These are phyloP conservation scores for Spizellomyces punctatus DNA, from an alignment of 192 early-diverging fungal genomes.

Conservation along the genomic window DNA sequence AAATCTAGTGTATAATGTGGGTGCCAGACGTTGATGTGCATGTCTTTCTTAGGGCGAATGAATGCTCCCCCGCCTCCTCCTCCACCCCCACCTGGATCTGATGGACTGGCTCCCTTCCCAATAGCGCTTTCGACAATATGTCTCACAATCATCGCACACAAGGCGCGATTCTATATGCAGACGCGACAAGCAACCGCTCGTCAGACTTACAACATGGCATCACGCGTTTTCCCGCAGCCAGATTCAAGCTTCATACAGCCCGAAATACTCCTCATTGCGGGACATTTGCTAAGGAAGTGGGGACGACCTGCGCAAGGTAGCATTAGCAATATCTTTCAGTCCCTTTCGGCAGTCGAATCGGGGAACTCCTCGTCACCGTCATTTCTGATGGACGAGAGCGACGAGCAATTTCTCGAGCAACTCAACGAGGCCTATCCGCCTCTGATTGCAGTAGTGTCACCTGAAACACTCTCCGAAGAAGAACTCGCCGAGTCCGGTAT, in stretches of 20 bases:
- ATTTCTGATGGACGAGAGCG: slow-evolving; percentile 7
- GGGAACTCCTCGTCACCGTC: background rate
- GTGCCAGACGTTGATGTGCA: too few species aligned
- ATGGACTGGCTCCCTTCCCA: background rate
- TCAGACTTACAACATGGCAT: background rate
- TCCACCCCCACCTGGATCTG: background rate
- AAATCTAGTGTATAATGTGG: too few species aligned
- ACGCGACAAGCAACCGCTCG: background rate
- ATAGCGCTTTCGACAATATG: background rate
- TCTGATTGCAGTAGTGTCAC: background rate
- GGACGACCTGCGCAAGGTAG: background rate
- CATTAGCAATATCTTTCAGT: background rate
- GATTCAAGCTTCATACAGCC: background rate
- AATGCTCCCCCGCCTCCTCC: background rate
- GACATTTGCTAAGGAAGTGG: background rate
- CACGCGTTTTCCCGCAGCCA: background rate
- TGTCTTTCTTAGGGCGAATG: too few species aligned
- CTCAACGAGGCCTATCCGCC: slow-evolving; percentile 14
- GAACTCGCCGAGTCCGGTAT: background rate
- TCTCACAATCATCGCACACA: background rate
- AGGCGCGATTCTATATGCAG: background rate
- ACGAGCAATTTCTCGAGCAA: background rate
- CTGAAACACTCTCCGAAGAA: background rate
- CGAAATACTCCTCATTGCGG: background rate
- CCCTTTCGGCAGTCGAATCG: background rate